Base-by-base conservation (phyloP, 495 filamentous ascomycete genomes). In the Chaetomium fimeti region DNA sequence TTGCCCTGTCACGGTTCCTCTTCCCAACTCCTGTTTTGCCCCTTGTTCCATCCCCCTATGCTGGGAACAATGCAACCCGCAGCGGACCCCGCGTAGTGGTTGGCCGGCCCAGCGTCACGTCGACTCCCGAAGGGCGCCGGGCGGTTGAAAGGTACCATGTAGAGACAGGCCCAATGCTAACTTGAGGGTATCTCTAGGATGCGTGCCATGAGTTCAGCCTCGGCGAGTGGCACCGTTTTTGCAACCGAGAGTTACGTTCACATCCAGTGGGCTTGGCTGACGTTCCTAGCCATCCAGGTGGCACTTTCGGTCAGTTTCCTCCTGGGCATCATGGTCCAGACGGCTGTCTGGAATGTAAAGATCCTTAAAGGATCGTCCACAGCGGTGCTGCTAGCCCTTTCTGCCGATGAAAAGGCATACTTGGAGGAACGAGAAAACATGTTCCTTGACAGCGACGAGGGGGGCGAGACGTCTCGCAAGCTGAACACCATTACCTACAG, bases 241-340 rank as follows among this genome's bases (percentile, higher is more conserved):
- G n/a, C 58, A 5, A 54, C 47, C 2, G 67, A 73, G 32, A 69
- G 20, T 8, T 68, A 70, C 49, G 57, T 74, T 49, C 54, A 61
- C n/a, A 52, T 74, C 36, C 61, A 25, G 5, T 74, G 68, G 69
- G 49, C 64, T 0, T 74, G 66, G 62, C 29, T 74, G 25, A 59
- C 68, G 5, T 72, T 74, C 42, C 52, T 74, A 6, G 64, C 60
- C 47, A 43, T 64, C 22, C 69, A 74, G 32, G 62, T 74, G 1
- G 49, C 29, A 11, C 27, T 69, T 2, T 38, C 64, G 12, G 28
- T 43, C 15, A 45, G 48, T 15, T 69, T 73, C 51, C 36, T 75
- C 5, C 3, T 66, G 16, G 69, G 71, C 0, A 68, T 74, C 42
- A 68, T 74, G 48, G 54, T 72, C 6, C 72, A 73, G 60, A 73